phyloP scores from a whole-genome alignment of 768 basidiomycete genomes.

The Hericium erinaceus region DNA sequence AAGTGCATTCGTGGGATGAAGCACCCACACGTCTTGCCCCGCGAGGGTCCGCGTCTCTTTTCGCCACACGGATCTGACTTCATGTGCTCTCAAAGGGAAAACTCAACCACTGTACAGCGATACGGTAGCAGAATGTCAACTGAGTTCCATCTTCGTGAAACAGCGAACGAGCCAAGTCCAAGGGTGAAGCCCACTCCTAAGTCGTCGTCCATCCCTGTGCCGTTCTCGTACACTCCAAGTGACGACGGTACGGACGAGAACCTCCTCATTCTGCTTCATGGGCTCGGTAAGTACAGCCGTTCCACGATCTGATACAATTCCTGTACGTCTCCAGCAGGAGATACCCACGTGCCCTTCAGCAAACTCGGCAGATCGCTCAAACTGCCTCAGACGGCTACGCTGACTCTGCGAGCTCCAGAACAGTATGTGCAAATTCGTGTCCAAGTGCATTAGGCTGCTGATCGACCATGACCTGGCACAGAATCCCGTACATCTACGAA shows the following conservation, averaged over 20 bases:
- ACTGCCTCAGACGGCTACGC: conserved; percentile 83
- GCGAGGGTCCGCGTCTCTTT: no score
- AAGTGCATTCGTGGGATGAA: no score
- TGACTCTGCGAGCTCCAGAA: conserved; percentile 74
- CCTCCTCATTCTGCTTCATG: conserved; percentile 75
- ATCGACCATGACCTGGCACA: conserved; percentile 19
- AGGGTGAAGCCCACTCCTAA: conserved; percentile 41
- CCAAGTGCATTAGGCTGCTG: background rate
- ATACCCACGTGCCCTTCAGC: conserved; percentile 70
- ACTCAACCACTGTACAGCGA: no score
- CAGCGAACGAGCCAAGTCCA: conserved; percentile 1
- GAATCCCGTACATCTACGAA: conserved; percentile 73
- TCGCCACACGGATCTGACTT: no score
- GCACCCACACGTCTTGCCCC: no score
- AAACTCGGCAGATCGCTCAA: conserved; percentile 64
- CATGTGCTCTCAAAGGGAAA: no score
- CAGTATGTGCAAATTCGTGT: conserved; percentile 35
- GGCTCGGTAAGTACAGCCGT: conserved; percentile 49
- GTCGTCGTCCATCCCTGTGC: conserved; percentile 35
- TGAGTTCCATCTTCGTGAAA: conserved; percentile 7
- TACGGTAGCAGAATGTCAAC: background rate
- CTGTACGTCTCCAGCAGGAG: conserved; percentile 41
- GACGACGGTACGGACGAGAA: conserved; percentile 84
- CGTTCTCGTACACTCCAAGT: conserved; percentile 63
- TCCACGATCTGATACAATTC: background rate